These are phyloP conservation scores for Gossypium herbaceum DNA, from an alignment of 345 rosid genomes.

Conservation along the genomic window DNA sequence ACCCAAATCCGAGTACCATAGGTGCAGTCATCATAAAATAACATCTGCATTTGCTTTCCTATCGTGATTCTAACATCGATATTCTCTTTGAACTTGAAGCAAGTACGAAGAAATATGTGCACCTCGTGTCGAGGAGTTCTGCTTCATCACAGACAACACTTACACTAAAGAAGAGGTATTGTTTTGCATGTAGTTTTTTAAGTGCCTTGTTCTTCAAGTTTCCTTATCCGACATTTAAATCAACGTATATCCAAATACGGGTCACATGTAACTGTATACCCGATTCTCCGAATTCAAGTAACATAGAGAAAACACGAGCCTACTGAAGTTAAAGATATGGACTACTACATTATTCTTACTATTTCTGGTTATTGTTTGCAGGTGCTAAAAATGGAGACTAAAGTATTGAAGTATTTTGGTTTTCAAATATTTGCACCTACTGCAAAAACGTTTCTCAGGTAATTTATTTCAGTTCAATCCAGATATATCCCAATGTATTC, in stretches of 20 bases:
- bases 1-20: no score
- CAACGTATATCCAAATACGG: neutral
- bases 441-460: constrained; percentile 87
- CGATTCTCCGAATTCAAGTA: no score
- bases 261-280: no score
- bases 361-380: constrained; percentile 18
- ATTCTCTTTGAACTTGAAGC: constrained; percentile 31
- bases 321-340: neutral
- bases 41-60: constrained; percentile 12
- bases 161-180: constrained; percentile 67
- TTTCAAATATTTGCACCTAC: constrained; percentile 71
- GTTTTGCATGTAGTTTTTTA: neutral
- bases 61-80: constrained; percentile 9
- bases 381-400: constrained; percentile 74
- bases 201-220: neutral
- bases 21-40: neutral
- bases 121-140: constrained; percentile 80
- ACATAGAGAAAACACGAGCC: neutral
- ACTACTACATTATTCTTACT: no score
- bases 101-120: constrained; percentile 90
- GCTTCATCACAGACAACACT: constrained; percentile 89
- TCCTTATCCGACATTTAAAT: neutral
- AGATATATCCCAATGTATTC: neutral
- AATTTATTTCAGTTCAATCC: constrained; percentile 9
- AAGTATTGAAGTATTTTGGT: constrained; percentile 56